These are phyloP conservation scores for Warburgia ugandensis DNA, from an alignment of 164 flowering plant genomes.

Conservation along the genomic window DNA sequence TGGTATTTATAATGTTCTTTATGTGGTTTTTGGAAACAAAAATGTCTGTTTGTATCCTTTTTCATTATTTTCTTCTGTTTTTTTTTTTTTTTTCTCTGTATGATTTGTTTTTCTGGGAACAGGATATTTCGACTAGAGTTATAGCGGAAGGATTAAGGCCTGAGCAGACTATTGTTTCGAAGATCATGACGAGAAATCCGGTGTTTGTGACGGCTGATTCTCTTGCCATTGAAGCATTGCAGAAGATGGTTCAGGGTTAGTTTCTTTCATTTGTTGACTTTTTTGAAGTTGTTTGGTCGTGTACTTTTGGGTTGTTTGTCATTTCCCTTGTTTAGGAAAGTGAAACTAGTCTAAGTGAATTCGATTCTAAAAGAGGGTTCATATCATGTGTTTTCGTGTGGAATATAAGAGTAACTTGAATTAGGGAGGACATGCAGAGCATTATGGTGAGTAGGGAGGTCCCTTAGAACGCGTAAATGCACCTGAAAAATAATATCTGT, in stretches of 20 bases:
- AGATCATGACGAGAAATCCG: slow-evolving; percentile 92
- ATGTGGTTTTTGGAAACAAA: not conserved
- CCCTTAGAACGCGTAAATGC: too few species aligned
- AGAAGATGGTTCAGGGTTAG: slow-evolving; percentile 92
- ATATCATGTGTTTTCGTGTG: too few species aligned
- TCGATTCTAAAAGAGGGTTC: too few species aligned
- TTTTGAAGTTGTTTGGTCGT: too few species aligned
- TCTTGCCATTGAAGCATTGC: slow-evolving; percentile 86
- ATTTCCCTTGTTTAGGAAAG: not conserved
- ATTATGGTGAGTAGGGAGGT: too few species aligned
- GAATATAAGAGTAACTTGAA: too few species aligned
- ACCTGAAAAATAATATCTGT: too few species aligned
- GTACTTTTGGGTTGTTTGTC: not conserved
- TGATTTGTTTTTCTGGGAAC: slow-evolving; percentile 12
- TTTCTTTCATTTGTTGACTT: slow-evolving; percentile 5
- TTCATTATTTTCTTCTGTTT: not conserved
- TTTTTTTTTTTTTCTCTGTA: slow-evolving; percentile 1
- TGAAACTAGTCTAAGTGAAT: too few species aligned
- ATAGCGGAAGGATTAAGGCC: slow-evolving; percentile 88
- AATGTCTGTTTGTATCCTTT: not conserved
- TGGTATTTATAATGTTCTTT: too few species aligned
- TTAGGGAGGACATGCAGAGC: too few species aligned
- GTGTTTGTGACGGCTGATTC: slow-evolving; percentile 83
- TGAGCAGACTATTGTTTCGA: slow-evolving; percentile 78
- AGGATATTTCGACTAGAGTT: slow-evolving; percentile 88